A percentile compares a stretch with the other conserved stretches of the same genome.
These are phyloP conservation scores for Ministeria vibrans DNA, from an alignment of 78 protist species.

Conservation along the genomic window DNA sequence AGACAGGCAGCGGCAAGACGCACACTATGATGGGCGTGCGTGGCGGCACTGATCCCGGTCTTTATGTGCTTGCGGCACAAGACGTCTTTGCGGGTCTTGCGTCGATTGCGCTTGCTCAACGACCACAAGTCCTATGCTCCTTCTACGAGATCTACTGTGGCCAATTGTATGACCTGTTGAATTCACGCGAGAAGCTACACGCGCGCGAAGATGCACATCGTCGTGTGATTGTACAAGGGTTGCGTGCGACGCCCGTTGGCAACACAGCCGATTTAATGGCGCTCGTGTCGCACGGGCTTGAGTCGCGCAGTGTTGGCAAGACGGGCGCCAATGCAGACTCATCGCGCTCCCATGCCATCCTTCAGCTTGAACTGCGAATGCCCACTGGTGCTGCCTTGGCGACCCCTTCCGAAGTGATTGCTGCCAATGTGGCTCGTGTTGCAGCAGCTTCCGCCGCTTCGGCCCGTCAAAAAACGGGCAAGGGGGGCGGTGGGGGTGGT, in stretches of 20 bases:
- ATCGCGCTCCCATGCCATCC: slow-evolving; percentile 87
- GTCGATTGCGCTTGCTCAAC: not conserved
- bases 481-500: too few relatives aligned
- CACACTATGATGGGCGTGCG: slow-evolving; percentile 82
- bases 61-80: slow-evolving; percentile 70
- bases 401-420: too few relatives aligned
- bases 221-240: slow-evolving; percentile 74
- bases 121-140: slow-evolving; percentile 31
- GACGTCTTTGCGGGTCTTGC: slow-evolving; percentile 52
- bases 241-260: slow-evolving; percentile 49
- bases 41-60: slow-evolving; percentile 44
- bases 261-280: slow-evolving; percentile 45
- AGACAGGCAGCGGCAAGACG: slow-evolving; percentile 82
- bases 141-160: slow-evolving; percentile 93
- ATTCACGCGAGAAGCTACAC: slow-evolving; percentile 49
- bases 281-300: slow-evolving; percentile 56
- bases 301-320: slow-evolving; percentile 54
- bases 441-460: too few relatives aligned
- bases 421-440: too few relatives aligned
- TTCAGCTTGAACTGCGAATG: slow-evolving; percentile 69
- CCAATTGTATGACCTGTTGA: slow-evolving; percentile 75
- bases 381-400: too few relatives aligned
- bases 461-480: too few relatives aligned
- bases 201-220: slow-evolving; percentile 72
- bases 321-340: slow-evolving; percentile 84